These are phyloP conservation scores for Arabis hirsuta DNA, from an alignment of 345 rosid genomes.

Conservation along the genomic window DNA sequence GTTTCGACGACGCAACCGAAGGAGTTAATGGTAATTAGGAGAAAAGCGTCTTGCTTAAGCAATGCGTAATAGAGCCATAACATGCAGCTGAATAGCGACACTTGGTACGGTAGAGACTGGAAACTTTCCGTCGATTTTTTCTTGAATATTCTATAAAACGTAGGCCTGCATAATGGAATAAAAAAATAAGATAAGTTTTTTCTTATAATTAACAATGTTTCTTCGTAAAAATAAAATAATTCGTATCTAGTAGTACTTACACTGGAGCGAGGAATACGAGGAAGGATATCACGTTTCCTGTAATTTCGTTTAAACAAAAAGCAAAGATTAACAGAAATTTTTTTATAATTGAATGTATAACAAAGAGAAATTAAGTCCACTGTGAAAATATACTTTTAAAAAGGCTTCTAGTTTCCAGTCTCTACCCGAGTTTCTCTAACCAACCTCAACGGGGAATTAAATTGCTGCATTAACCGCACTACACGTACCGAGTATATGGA, in stretches of 20 bases:
- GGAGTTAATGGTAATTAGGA: slow-evolving; percentile 82
- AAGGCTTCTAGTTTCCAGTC: slow-evolving; percentile 24
- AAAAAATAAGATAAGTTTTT: not conserved
- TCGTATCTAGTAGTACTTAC: slow-evolving; percentile 56
- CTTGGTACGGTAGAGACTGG: slow-evolving; percentile 80
- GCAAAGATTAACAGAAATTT: not conserved
- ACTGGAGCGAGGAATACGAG: slow-evolving; percentile 80
- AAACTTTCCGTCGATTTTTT: slow-evolving; percentile 80
- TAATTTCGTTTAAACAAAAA: not conserved
- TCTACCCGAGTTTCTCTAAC: slow-evolving; percentile 20
- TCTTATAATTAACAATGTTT: not conserved
- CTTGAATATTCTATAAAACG: slow-evolving; percentile 70
- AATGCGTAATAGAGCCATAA: slow-evolving; percentile 90
- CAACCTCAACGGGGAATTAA: slow-evolving; percentile 35
- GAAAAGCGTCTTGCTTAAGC: slow-evolving; percentile 59
- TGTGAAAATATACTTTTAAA: slow-evolving; percentile 4
- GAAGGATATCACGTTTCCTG: slow-evolving; percentile 80
- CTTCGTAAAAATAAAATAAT: not conserved
- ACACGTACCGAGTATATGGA: slow-evolving; percentile 37
- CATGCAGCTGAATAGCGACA: slow-evolving; percentile 88
- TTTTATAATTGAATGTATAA: not conserved
- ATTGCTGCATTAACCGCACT: slow-evolving; percentile 37
- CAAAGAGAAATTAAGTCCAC: slow-evolving; percentile 3
- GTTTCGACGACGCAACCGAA: slow-evolving; percentile 78
- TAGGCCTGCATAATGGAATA: slow-evolving; percentile 55